Evolutionary conservation across 148 eudicot genomes (phyloP).

Genomic region (Rhododendron henanense): DNA sequence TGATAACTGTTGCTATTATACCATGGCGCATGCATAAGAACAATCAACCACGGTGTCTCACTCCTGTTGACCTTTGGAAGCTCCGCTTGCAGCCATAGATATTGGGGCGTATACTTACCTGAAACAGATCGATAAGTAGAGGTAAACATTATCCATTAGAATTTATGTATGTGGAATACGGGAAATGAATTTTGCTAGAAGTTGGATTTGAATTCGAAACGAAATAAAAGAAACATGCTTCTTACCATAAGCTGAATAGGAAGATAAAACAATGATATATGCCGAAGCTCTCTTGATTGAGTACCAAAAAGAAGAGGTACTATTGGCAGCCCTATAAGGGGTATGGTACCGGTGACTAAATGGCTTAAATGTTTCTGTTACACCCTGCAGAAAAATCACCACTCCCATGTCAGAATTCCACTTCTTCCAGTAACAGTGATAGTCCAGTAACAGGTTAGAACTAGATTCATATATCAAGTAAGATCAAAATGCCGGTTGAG

Average conservation of each 20-base stretch:
- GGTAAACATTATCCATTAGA: too few species aligned
- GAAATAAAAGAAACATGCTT: not conserved
- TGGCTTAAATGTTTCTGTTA: constrained; percentile 44
- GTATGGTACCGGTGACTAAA: constrained; percentile 33
- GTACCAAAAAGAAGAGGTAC: constrained; percentile 44
- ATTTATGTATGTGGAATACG: not conserved
- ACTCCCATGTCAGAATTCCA: not conserved
- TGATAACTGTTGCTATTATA: constrained; percentile 33
- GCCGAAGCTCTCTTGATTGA: constrained; percentile 48
- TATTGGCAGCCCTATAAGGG: constrained; percentile 38
- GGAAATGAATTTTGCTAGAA: not conserved
- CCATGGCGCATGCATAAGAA: constrained; percentile 30
- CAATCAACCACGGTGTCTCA: constrained; percentile 46
- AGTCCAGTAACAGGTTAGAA: not conserved
- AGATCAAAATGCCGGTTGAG: not conserved
- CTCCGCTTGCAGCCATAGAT: constrained; percentile 27
- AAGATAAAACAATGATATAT: constrained; percentile 37
- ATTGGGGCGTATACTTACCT: constrained; percentile 38
- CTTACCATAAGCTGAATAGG: constrained; percentile 44
- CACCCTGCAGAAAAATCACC: constrained; percentile 33
- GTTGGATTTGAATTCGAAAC: not conserved
- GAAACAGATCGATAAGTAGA: not conserved
- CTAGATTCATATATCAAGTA: not conserved
- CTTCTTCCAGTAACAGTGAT: not conserved
- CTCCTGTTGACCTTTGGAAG: constrained; percentile 22